A percentile compares a stretch with the other conserved stretches of the same genome.
Conservation (phyloP, 1,284 basidiomycete genomes). For the Pseudozyma tsukubaensis region DNA sequence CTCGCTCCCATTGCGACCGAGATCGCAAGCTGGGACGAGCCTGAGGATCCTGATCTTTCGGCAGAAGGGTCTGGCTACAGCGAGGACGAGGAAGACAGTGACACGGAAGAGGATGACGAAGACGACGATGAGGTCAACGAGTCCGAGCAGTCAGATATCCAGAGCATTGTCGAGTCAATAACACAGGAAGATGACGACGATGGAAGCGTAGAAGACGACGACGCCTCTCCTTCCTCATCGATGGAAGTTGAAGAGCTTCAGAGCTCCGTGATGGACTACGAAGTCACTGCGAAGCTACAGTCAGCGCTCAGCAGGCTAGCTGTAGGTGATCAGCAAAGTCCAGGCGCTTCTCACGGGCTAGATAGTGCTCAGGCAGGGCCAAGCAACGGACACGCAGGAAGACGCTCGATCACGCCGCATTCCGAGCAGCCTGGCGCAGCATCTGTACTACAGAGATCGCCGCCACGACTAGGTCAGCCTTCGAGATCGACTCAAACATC, state of each 20-base stretch:
- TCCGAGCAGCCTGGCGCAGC: background rate
- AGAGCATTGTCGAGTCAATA: conserved; percentile 17
- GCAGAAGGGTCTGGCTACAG: conserved; percentile 45
- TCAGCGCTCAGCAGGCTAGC: background rate
- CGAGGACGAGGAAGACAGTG: conserved; percentile 48
- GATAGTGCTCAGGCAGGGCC: conserved; percentile 4
- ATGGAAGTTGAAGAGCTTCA: conserved; percentile 3
- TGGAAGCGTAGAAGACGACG: background rate
- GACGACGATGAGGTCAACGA: conserved; percentile 16
- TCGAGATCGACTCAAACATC: conserved; percentile 18
- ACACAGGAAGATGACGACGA: conserved; percentile 14
- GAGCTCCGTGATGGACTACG: background rate
- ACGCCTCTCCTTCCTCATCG: background rate
- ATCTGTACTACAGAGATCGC: conserved; percentile 9
- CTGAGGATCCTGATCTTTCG: conserved; percentile 9
- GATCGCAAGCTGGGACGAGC: conserved; percentile 7
- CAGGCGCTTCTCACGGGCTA: background rate
- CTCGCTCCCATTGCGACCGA: background rate
- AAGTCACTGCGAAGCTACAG: background rate
- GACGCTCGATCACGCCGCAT: conserved; percentile 7
- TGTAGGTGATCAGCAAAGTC: background rate
- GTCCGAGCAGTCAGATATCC: conserved; percentile 11
- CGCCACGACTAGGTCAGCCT: background rate
- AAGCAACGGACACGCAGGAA: background rate
- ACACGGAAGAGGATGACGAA: conserved; percentile 18